These are phyloP conservation scores for Colletotrichum coccodes DNA, from an alignment of 2,329 filamentous ascomycete species.

Conservation along the genomic window DNA sequence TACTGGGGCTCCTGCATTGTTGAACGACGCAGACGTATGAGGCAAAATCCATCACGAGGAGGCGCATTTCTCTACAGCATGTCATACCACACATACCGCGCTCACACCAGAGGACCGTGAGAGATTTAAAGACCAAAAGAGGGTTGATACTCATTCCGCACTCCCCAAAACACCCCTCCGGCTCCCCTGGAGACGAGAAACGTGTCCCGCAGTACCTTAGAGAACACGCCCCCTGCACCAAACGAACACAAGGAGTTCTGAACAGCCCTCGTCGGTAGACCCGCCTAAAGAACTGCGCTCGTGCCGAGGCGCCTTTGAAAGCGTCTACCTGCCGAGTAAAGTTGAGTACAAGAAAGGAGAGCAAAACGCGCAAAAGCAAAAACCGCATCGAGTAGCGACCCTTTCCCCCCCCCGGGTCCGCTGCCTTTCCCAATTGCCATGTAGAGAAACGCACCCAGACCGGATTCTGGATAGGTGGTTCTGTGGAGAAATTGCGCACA, in stretches of 20 bases:
- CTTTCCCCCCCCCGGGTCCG: background rate
- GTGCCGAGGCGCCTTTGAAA: background rate
- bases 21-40: too few relatives aligned
- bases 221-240: background rate
- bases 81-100: too few relatives aligned
- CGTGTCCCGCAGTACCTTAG: conserved; percentile 18
- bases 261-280: background rate
- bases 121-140: conserved; percentile 3
- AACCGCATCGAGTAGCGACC: background rate
- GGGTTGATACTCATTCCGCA: conserved; percentile 16
- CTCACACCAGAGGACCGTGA: too few relatives aligned
- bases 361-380: background rate
- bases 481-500: background rate
- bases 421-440: background rate
- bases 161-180: background rate
- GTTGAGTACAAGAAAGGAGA: background rate
- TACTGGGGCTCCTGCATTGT: too few relatives aligned
- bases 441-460: background rate
- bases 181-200: background rate
- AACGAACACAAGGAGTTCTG: background rate
- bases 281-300: background rate
- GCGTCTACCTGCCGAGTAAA: background rate
- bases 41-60: too few relatives aligned
- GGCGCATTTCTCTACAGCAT: too few relatives aligned
- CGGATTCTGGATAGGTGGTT: background rate